Evolutionary conservation across 257 asterid genomes (phyloP), one percentile per base, ranked within the genome.

Genomic region (Ilex aquifolium): DNA sequence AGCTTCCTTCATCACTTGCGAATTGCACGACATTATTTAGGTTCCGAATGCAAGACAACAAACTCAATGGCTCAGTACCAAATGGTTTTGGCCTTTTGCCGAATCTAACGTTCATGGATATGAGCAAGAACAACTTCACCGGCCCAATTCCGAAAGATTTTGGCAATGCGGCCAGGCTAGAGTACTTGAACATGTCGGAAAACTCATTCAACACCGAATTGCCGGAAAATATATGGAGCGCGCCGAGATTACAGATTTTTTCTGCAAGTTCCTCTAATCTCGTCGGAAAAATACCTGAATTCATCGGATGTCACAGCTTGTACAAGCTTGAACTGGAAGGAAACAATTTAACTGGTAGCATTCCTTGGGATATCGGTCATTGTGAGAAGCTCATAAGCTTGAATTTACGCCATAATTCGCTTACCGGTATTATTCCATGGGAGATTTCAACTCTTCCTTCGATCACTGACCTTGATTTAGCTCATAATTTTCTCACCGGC

Each of bases 391-490:
- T 93, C 40, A 76, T 93, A 31, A 50, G 51, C n/a, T 53, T 93
- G 77, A 78, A 84, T 60, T 63, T 93, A 14, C 64, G 84, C 13
- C 52, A 71, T 21, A 93, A 90, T 72, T 80, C 79, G 2, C 62
- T 93, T 31, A 82, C 95, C 0, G 99, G 99, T 39, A 87, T 80
- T 29, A 93, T 93, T 54, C 99, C 99, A 2, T 82, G 90, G 96
- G 99, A 93, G 69, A 90, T 93, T n/a, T 90, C 97, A 0, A 62
- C 86, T 0, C 82, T 90, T 14, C 90, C 96, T 57, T 70, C 88
- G 1, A 78, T 93, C 46, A 83, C 91, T 10, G 90, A 85, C 4
- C 79, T 93, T 0, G 99, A 93, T 73, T 71, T 93, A 62, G 85
- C 99, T 0, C 77, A 77, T 42, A 93, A 93, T 73, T 69, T 73